Percentiles rank a stretch among this genome's conserved stretches.
phyloP scores from a whole-genome alignment of 2,329 filamentous ascomycete genomes.

The Verticillium tricorpus region DNA sequence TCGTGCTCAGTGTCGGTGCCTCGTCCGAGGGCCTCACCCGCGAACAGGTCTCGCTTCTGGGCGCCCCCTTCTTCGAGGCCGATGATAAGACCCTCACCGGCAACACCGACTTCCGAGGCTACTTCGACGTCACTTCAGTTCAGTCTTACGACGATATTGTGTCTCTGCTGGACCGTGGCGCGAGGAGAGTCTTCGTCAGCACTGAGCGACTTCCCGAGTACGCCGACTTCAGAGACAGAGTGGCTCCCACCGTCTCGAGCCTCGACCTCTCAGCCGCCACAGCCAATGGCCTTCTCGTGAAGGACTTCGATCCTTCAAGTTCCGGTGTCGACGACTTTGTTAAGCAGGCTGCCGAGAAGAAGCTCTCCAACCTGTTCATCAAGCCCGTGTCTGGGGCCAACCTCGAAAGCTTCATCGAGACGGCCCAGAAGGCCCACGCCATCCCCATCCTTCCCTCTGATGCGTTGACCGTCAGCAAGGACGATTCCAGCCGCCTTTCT shows the following conservation, averaged over 20 bases:
- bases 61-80: conserved; percentile 54
- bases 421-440: conserved; percentile 46
- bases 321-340: conserved; percentile 27
- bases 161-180: conserved; percentile 78
- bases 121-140: conserved; percentile 72
- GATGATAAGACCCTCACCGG: conserved; percentile 43
- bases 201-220: conserved; percentile 61
- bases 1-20: conserved; percentile 53
- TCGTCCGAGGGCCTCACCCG: conserved; percentile 48
- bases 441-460: conserved; percentile 73
- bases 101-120: conserved; percentile 54
- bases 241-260: conserved; percentile 47
- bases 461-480: conserved; percentile 63
- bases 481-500: conserved; percentile 57
- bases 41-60: conserved; percentile 55
- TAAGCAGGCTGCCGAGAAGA: conserved; percentile 30
- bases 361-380: conserved; percentile 44
- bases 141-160: conserved; percentile 68
- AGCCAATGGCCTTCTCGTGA: conserved; percentile 46
- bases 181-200: conserved; percentile 77
- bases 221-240: conserved; percentile 50
- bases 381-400: conserved; percentile 42
- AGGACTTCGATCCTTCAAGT: conserved; percentile 42
- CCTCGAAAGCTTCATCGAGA: conserved; percentile 40
- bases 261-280: conserved; percentile 40